Base-by-base conservation (phyloP, 805 yeast species). In the Starmera dryadoides region DNA sequence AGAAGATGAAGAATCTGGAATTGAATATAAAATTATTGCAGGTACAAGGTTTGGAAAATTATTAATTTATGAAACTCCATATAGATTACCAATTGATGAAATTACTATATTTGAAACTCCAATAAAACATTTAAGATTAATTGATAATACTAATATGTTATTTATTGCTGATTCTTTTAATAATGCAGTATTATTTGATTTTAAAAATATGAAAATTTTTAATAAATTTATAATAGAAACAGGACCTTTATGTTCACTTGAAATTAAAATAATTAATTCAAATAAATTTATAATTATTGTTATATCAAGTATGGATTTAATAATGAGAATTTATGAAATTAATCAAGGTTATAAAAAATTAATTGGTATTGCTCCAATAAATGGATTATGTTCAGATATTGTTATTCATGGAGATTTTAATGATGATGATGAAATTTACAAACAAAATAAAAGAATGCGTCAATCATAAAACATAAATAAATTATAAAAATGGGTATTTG, bases 41-140 rank as follows among this genome's bases (percentile, higher is more conserved):
- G 49, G 42, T 4, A 45, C 56, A 8, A 38, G 55, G 28, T 53
- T 52, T 42, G 58, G 58, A 2, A 42, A 47, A 30, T 19, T 53
- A 9, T 22, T 47, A 26, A 35, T 42, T 16, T 53, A 47, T 34
- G 41, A 42, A 12, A 49, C 54, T 6, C 30, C 28, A 6, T 43
- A 53, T 4, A 46, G 46, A 33, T 43, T 39, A 14, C 56, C 56
- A 5, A 33, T 50, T 18, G 56, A 53, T 36, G 50, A 48, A 15
- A 31, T 42, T 14, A 49, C 48, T 25, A 41, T 49, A 7, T 35
- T 43, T 25, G 55, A 50, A 36, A 45, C 50, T 29, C 49, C 55
- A 14, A 45, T 53, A 11, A 44, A 44, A n/a, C 45, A 44, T 25
- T 25, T 51, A 9, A n/a, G 29, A 2, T 20, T 22, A 25, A 23